These are phyloP conservation scores for Saccharomycopsis vini DNA, from an alignment of 805 yeast species.

Conservation along the genomic window DNA sequence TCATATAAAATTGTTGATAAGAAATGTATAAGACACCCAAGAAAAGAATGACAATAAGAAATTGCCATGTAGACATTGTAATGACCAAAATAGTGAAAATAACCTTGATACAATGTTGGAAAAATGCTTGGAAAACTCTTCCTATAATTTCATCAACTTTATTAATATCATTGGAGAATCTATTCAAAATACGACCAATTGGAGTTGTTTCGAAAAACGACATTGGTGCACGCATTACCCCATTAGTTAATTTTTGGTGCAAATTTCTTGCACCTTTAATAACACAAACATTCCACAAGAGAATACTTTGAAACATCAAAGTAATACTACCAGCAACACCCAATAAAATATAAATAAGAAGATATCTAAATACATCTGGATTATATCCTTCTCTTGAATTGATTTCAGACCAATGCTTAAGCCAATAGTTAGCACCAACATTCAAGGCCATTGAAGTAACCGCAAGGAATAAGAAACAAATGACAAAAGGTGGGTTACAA, in stretches of 20 bases:
- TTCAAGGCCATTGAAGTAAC: slow-evolving; percentile 50
- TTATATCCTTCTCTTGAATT: slow-evolving; percentile 62
- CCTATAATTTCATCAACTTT: slow-evolving; percentile 76
- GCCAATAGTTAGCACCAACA: slow-evolving; percentile 79
- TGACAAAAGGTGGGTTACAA: slow-evolving; percentile 63
- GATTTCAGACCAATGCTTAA: slow-evolving; percentile 94
- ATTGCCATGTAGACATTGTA: slow-evolving; percentile 80
- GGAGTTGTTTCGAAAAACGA: slow-evolving; percentile 94
- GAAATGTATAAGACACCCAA: slow-evolving; percentile 52
- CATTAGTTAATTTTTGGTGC: slow-evolving; percentile 65
- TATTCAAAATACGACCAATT: slow-evolving; percentile 80
- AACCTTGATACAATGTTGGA: slow-evolving; percentile 53
- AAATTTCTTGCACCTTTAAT: slow-evolving; percentile 70
- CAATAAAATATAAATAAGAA: slow-evolving; percentile 64
- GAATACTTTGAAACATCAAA: slow-evolving; percentile 54
- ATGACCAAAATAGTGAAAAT: slow-evolving; percentile 72
- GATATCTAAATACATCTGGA: slow-evolving; percentile 61
- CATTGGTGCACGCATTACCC: slow-evolving; percentile 87
- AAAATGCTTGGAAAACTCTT: slow-evolving; percentile 62
- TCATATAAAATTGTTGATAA: slow-evolving; percentile 69
- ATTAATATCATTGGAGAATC: slow-evolving; percentile 87
- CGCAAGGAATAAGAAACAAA: slow-evolving; percentile 45
- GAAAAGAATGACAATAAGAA: slow-evolving; percentile 66
- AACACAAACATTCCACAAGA: slow-evolving; percentile 74
- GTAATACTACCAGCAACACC: slow-evolving; percentile 62